phyloP scores from a whole-genome alignment of 1,139 yeast species.

The Suhomyces taliae region DNA sequence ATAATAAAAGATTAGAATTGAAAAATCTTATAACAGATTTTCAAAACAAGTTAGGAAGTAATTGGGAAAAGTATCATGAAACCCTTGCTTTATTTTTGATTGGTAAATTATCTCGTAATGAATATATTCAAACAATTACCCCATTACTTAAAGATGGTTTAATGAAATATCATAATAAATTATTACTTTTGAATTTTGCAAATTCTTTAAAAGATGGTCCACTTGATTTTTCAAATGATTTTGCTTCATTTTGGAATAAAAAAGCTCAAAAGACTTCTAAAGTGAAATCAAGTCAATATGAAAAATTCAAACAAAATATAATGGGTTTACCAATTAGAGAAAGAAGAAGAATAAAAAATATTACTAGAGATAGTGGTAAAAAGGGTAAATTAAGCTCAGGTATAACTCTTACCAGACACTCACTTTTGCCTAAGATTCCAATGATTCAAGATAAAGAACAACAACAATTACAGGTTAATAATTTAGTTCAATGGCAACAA shows the following conservation, averaged over 20 bases:
- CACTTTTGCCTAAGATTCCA: constrained; percentile 86
- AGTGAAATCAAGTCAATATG: constrained; percentile 65
- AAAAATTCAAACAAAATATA: constrained; percentile 78
- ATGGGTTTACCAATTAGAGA: constrained; percentile 86
- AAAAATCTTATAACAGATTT: constrained; percentile 73
- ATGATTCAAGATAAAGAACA: constrained; percentile 61
- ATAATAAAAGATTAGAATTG: constrained; percentile 60
- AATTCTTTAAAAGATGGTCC: constrained; percentile 75
- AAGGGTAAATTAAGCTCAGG: constrained; percentile 74
- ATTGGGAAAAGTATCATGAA: constrained; percentile 88
- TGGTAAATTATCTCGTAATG: constrained; percentile 77
- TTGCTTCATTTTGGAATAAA: constrained; percentile 60
- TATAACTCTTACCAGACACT: constrained; percentile 78
- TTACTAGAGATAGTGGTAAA: constrained; percentile 80
- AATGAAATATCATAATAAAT: constrained; percentile 70
- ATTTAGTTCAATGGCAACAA: constrained; percentile 84
- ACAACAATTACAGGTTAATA: constrained; percentile 51
- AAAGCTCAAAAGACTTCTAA: constrained; percentile 45
- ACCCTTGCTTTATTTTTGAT: constrained; percentile 72
- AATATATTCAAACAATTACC: constrained; percentile 57
- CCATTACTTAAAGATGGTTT: constrained; percentile 54
- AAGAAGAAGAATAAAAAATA: constrained; percentile 78
- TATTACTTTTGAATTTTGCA: constrained; percentile 77
- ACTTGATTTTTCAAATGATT: constrained; percentile 43
- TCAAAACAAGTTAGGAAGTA: constrained; percentile 66